phyloP scores from a whole-genome alignment of 2,329 filamentous ascomycete genomes.

The Colletotrichum agaves region DNA sequence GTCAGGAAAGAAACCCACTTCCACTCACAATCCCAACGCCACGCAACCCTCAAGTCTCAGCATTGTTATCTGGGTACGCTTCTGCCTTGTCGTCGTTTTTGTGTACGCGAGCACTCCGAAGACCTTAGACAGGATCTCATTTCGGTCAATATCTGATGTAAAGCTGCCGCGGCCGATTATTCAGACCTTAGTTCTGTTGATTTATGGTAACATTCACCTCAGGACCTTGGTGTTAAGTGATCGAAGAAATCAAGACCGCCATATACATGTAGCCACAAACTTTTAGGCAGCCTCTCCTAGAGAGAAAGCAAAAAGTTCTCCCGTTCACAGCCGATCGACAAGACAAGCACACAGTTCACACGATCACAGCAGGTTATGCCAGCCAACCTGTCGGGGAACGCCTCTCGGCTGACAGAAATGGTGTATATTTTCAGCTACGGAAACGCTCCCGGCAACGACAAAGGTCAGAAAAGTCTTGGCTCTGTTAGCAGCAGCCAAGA shows the following conservation, averaged over 20 bases:
- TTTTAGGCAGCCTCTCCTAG: background rate
- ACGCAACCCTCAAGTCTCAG: background rate
- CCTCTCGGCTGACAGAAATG: background rate
- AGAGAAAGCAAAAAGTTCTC: background rate
- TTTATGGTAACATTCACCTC: rapidly evolving
- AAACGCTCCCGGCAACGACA: constrained; percentile 9
- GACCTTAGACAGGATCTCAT: background rate
- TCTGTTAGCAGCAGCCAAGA: background rate
- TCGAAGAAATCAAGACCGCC: background rate
- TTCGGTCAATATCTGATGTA: background rate
- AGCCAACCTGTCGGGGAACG: background rate
- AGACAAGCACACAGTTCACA: constrained; percentile 3
- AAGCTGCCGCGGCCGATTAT: background rate
- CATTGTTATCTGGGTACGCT: background rate
- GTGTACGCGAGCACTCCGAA: too few species aligned
- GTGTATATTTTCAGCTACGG: constrained; percentile 1
- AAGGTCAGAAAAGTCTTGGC: background rate
- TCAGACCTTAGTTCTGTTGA: background rate
- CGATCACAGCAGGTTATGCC: background rate
- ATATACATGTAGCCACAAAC: background rate
- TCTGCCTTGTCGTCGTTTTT: background rate
- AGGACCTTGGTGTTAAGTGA: background rate
- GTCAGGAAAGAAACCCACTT: background rate
- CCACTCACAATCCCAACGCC: background rate
- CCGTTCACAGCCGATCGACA: constrained; percentile 13